These are phyloP conservation scores for Yamadazyma laniorum DNA, from an alignment of 805 yeast species.

Conservation along the genomic window DNA sequence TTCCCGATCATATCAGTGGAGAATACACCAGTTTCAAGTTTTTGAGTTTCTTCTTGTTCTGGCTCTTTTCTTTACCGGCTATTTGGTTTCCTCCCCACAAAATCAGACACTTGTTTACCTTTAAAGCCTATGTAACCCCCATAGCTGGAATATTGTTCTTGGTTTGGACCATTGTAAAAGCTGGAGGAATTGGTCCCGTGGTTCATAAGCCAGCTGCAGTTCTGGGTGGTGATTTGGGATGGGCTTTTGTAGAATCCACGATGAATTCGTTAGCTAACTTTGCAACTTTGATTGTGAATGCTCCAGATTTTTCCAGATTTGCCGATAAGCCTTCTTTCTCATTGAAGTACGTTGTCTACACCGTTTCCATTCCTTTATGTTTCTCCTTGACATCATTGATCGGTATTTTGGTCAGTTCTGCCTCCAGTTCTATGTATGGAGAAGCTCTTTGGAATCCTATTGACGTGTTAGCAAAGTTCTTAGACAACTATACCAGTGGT, in stretches of 20 bases:
- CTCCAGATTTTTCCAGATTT: conserved; percentile 87
- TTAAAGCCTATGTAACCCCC: conserved; percentile 76
- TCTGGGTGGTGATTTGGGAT: conserved; percentile 62
- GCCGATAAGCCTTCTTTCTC: conserved; percentile 48
- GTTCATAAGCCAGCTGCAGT: conserved; percentile 51
- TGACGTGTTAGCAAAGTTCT: conserved; percentile 65
- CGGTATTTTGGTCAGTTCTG: conserved; percentile 82
- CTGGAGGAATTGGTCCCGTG: conserved; percentile 76
- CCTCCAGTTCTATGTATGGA: conserved; percentile 66
- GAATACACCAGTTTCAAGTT: conserved; percentile 72
- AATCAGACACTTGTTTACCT: conserved; percentile 79
- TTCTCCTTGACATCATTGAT: conserved; percentile 80
- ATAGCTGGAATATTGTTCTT: conserved; percentile 80
- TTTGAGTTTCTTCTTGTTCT: conserved; percentile 75
- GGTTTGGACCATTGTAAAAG: conserved; percentile 79
- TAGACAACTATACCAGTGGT: conserved; percentile 41
- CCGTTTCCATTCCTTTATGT: conserved; percentile 68
- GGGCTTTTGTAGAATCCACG: conserved; percentile 78
- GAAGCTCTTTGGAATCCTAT: conserved; percentile 81
- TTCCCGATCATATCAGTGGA: conserved; percentile 59
- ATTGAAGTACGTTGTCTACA: conserved; percentile 43
- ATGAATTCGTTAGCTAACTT: conserved; percentile 85
- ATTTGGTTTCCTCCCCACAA: conserved; percentile 80
- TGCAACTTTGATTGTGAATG: conserved; percentile 83
- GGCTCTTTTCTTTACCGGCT: conserved; percentile 77